Evolutionary conservation across 257 asterid genomes (phyloP), one percentile per base, ranked within the genome.

Genomic region (Oldenlandia corymbosa): DNA sequence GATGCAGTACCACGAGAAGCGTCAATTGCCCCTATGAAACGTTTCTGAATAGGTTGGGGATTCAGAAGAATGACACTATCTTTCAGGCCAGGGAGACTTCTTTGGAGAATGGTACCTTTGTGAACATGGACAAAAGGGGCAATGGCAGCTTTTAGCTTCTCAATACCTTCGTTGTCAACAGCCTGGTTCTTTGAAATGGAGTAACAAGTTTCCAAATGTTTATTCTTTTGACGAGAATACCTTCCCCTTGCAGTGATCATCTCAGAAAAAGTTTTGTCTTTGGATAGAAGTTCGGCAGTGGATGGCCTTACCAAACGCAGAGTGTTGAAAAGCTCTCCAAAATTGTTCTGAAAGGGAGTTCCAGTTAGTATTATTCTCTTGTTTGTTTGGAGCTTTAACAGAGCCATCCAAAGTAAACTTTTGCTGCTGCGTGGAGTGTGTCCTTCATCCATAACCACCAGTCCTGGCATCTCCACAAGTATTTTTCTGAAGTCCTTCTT

Each of bases 261-360:
- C 13, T 73, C 79, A 4, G 78, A 24, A 53, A 73, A 67, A 0
- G 46, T 46, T 55, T 17, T 76, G 64, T 85, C 83, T 11, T 65
- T 60, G 0, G 59, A 70, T 37, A 84, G 75, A 36, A 12, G 41
- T 24, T 73, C 68, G 9, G 85, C 91, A 47, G 76, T 28, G 16
- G 71, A 71, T n/a, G 91, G 91, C 58, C 91, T 73, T 4, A 82
- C 91, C 18, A 80, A 13, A 21, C 62, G 79, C 56, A 84, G 18
- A 0, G 78, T 76, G 76, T 84, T 84, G 79, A 77, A 78, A 36
- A 86, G 87, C 61, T 86, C 91, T 0, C 20, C 27, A 37, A 87
- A 84, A 11, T 80, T 84, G 65, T 87, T 87, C 34, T 84, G 91
- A 69, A 87, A 87, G 10, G 89, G 95, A 49, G 91, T 87, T 54